Conservation (phyloP, 352 stramenopile genomes). For the Peronospora destructor region DNA sequence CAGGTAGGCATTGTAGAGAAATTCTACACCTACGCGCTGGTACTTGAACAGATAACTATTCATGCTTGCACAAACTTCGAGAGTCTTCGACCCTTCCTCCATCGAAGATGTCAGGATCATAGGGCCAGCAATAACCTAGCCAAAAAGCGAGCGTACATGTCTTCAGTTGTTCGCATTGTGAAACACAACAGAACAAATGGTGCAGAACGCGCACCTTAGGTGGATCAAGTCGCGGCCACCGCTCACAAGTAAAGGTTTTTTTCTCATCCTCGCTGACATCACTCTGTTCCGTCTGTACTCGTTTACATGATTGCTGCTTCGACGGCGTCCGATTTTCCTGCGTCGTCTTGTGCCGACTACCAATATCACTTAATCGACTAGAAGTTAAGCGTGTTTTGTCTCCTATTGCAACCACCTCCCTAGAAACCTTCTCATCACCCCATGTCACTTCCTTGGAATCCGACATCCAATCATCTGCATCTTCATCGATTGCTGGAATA, state of each 20-base stretch:
- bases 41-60: constrained; percentile 76
- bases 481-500: constrained; percentile 25
- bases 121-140: constrained; percentile 30
- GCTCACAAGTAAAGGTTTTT: constrained; percentile 23
- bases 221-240: constrained; percentile 47
- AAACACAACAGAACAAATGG: background rate
- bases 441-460: constrained; percentile 41
- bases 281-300: constrained; percentile 4
- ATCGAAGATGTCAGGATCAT: constrained; percentile 29
- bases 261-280: constrained; percentile 29
- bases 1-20: constrained; percentile 53
- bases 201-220: constrained; percentile 25
- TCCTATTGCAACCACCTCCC: background rate
- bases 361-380: background rate
- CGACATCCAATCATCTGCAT: constrained; percentile 55
- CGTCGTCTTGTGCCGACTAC: background rate
- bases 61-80: constrained; percentile 59
- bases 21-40: constrained; percentile 59
- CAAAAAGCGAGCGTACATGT: background rate
- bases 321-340: no score
- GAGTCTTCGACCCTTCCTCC: constrained; percentile 2
- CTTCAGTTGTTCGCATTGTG: constrained; percentile 1
- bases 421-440: constrained; percentile 8
- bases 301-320: constrained; percentile 7
- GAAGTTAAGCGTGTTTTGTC: background rate